Base-by-base conservation (phyloP, 1,284 basidiomycete genomes). In the Abortiporus biennis region DNA sequence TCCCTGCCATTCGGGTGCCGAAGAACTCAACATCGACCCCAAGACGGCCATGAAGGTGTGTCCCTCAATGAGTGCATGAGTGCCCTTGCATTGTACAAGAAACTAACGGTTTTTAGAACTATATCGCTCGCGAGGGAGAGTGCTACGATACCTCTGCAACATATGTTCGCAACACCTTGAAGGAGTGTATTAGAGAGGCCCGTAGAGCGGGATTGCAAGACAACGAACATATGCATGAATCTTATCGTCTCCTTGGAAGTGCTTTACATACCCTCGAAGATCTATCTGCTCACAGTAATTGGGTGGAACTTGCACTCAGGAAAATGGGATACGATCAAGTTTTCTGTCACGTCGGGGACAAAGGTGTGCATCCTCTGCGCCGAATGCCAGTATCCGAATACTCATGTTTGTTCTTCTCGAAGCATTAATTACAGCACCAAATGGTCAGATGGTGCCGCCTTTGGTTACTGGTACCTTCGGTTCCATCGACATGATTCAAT, bases 401-500 rank as follows among this genome's bases (percentile, higher is more conserved):
- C n/a, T n/a, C n/a, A n/a, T n/a, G n/a, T n/a, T n/a, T n/a, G n/a
- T n/a, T n/a, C n/a, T n/a, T n/a, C n/a, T n/a, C n/a, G n/a, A n/a
- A n/a, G n/a, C n/a, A n/a, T n/a, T n/a, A n/a, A n/a, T n/a, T n/a
- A 82, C 37, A 80, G 85, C 2, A 88, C 88, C 4, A 78, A 79
- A 48, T 89, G 89, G 4, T 67, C 66, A 19, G n/a, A n/a, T n/a
- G n/a, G 80, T 83, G 4, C 80, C 80, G 19, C 87, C 87, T 38
- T 70, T 92, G 20, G 78, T 92, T n/a, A 92, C 88, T 8, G 88
- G 85, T 16, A 88, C 86, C 0, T 92, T 92, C 54, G 88, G 87
- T 17, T 76, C 80, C 44, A 76, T 80, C 40, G 87, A 91, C 58
- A 91, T 92, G 57, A 69, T 89, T 50, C 79, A 84, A 55, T 84